These are phyloP conservation scores for Picochlorum sp. DNA, from an alignment of 139 green algal species.

Conservation along the genomic window DNA sequence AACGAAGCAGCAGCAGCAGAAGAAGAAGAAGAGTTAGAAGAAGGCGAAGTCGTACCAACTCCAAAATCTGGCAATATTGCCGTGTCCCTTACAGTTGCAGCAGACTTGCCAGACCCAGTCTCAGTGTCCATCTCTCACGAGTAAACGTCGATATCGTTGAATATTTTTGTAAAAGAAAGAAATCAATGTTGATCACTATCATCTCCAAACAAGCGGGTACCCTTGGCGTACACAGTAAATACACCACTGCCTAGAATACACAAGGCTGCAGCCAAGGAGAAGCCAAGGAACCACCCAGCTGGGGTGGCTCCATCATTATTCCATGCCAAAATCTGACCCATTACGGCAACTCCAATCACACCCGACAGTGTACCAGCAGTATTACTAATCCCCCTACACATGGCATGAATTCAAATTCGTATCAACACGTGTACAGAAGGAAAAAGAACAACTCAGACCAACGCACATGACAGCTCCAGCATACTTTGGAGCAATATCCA, in stretches of 20 bases:
- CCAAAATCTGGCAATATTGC: constrained; percentile 3
- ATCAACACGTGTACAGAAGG: neutral
- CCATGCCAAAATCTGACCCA: constrained; percentile 77
- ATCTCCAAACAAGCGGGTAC: constrained; percentile 46
- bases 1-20: neutral
- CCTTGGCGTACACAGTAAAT: constrained; percentile 67
- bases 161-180: neutral
- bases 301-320: constrained; percentile 32
- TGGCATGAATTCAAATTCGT: constrained; percentile 2
- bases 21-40: constrained; percentile 6
- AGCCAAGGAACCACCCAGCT: constrained; percentile 64
- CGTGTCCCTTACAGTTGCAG: neutral
- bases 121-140: constrained; percentile 1
- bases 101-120: neutral
- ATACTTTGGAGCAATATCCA: constrained; percentile 93
- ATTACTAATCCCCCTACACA: constrained; percentile 50
- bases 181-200: constrained; percentile 14
- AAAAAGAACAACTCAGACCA: constrained; percentile 7
- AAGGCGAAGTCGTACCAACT: neutral
- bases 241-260: constrained; percentile 53
- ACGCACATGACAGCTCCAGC: constrained; percentile 88
- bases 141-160: neutral
- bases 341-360: constrained; percentile 85
- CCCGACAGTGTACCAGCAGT: constrained; percentile 72
- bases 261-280: constrained; percentile 44